Evolutionary conservation across 106 monocot species (phyloP).

Genomic region (Vanilla planifolia): DNA sequence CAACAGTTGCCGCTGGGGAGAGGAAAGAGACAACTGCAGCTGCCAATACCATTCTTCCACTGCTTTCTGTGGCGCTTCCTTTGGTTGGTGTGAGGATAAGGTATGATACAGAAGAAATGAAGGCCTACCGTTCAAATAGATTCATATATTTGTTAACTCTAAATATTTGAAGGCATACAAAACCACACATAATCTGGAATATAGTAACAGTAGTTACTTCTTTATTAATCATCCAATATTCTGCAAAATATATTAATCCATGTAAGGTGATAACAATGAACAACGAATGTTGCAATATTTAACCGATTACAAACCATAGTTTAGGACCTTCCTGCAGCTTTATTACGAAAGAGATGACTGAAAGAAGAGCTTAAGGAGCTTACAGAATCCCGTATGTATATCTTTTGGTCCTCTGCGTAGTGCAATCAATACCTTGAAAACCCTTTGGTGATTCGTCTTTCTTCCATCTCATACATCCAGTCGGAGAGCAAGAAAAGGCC

Average conservation of each 20-base stretch:
- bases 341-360: no score
- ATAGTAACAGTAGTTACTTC: no score
- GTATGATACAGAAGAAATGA: background rate
- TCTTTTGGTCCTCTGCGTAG: no score
- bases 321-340: no score
- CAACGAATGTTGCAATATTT: background rate
- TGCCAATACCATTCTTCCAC: no score
- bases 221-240: no score
- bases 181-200: no score
- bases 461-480: conserved; percentile 78
- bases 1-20: background rate
- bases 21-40: background rate
- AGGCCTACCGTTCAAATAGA: background rate
- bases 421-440: conserved; percentile 25
- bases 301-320: background rate
- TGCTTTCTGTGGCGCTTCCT: background rate
- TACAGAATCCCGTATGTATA: no score
- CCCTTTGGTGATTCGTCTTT: conserved; percentile 18
- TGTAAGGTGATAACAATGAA: no score
- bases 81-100: background rate
- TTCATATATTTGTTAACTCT: background rate
- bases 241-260: no score
- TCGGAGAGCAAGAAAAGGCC: conserved; percentile 74
- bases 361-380: no score
- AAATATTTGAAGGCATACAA: no score